These are phyloP conservation scores for Fusarium coicis DNA, from an alignment of 2,329 filamentous ascomycete genomes.

Conservation along the genomic window DNA sequence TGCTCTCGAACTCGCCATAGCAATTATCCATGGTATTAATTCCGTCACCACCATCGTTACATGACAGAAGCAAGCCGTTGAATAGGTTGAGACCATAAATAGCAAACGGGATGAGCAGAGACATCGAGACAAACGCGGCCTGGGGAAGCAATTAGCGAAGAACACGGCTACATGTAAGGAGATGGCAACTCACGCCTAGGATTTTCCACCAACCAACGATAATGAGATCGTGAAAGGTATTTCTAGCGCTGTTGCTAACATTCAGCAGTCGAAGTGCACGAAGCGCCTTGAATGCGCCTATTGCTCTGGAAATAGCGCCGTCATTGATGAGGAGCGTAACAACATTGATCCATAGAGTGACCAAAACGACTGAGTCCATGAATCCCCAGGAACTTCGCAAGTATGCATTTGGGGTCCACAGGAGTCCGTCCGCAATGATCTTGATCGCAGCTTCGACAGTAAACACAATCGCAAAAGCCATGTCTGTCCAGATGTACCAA, in stretches of 20 bases:
- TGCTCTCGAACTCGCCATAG: conserved; percentile 82
- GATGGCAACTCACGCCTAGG: conserved; percentile 71
- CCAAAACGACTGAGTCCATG: conserved; percentile 89
- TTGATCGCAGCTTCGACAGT: conserved; percentile 89
- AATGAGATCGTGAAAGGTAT: conserved; percentile 97
- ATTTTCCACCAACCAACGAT: conserved; percentile 96
- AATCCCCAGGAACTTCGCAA: conserved; percentile 97
- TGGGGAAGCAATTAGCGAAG: conserved; percentile 31
- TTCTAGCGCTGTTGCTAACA: conserved; percentile 92
- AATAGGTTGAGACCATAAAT: conserved; percentile 97
- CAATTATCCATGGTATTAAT: conserved; percentile 76
- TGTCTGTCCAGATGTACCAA: conserved; percentile 96
- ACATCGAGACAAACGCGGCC: conserved; percentile 93
- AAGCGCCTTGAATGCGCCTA: conserved; percentile 96
- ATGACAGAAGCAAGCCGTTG: conserved; percentile 79
- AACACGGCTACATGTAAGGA: background rate
- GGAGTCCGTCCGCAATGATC: conserved; percentile 91
- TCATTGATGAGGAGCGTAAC: conserved; percentile 83
- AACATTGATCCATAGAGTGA: conserved; percentile 97
- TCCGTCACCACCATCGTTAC: conserved; percentile 71
- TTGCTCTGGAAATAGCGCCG: conserved; percentile 85
- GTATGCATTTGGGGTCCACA: conserved; percentile 98
- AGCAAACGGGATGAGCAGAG: conserved; percentile 93
- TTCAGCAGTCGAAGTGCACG: conserved; percentile 92
- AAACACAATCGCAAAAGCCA: conserved; percentile 89